Base-by-base conservation (phyloP, 805 yeast genomes). In the Metschnikowia lachancei region DNA sequence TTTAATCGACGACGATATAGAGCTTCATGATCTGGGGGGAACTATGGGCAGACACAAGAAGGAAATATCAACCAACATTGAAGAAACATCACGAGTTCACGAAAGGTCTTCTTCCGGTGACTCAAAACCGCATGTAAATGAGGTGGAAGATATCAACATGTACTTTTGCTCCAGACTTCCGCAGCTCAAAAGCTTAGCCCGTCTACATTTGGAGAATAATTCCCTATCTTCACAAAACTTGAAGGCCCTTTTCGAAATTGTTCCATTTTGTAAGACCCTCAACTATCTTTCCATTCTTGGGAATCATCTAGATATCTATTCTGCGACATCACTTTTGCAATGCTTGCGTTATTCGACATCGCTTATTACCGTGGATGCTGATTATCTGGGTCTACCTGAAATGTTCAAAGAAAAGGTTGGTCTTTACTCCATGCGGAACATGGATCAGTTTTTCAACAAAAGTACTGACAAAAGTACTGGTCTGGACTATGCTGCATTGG, bases 341-440 rank as follows among this genome's bases (percentile, higher is more conserved):
- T 84, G 88, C 3, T 80, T 85, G n/a, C 80, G 81, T 58, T 73
- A 77, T 43, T 80, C 90, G 0, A 74, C 75, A 19, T 75, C 83
- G n/a, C 67, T 91, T 38, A 78, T 82, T 42, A 80, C 82, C 13
- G 65, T 88, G 33, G 94, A 85, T 54, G 71, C 87, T 41, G 91
- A 87, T 55, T 75, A 75, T 47, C 82, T 75, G 17, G 65, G 72
- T 17, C 74, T 87, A 53, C 83, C 91, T 11, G 78, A 76, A 43
- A 70, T 75, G 41, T 75, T 84, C 52, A 81, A 79, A 57, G 86
- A 89, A 35, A 78, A 82, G 57, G 78, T 90, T 48, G 94, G 95
- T 1, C 74, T 87, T 36, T 82, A 85, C 55, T 78, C 94, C 39
- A 83, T 91, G 83, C 78, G 85, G 56, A 91, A 91, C 63, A 83